phyloP scores from a whole-genome alignment of 2,329 filamentous ascomycete species.

The Nannizzia gypsea region DNA sequence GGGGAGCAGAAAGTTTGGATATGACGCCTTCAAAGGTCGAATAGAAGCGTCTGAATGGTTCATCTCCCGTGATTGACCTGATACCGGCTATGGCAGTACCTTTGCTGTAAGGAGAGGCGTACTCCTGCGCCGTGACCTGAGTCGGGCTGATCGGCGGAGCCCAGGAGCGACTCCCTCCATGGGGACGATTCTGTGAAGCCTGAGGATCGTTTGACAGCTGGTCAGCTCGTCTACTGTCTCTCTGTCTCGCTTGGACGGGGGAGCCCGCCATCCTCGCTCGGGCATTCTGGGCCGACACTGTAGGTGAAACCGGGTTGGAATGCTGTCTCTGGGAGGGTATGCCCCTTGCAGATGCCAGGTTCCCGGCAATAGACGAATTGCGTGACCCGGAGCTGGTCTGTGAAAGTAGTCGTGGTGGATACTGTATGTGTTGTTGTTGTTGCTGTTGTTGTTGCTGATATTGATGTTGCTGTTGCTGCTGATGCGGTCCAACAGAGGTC shows the following conservation, averaged over 20 bases:
- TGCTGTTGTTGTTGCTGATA: too few relatives aligned
- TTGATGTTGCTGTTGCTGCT: background rate
- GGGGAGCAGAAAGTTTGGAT: conserved; percentile 73
- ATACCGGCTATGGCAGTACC: conserved; percentile 17
- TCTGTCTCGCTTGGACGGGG: conserved; percentile 30
- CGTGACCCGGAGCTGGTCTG: conserved; percentile 44
- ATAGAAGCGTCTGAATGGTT: conserved; percentile 84
- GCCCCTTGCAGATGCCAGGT: conserved; percentile 72
- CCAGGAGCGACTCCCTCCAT: conserved; percentile 22
- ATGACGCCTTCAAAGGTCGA: conserved; percentile 81
- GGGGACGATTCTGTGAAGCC: conserved; percentile 13
- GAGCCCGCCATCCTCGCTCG: conserved; percentile 56
- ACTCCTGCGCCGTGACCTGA: conserved; percentile 25
- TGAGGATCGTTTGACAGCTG: conserved; percentile 4
- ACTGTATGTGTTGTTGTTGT: conserved; percentile 13
- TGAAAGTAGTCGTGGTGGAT: conserved; percentile 29
- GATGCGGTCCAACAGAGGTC: conserved; percentile 13
- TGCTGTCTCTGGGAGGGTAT: conserved; percentile 49
- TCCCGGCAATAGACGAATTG: conserved; percentile 74
- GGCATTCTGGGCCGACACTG: conserved; percentile 60
- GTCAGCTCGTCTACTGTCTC: conserved; percentile 17
- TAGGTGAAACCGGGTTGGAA: conserved; percentile 57
- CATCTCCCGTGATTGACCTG: conserved; percentile 41
- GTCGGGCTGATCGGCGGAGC: conserved; percentile 25
- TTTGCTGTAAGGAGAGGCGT: conserved; percentile 21